These are phyloP conservation scores for Logfia minima DNA, from an alignment of 129 eudicot genomes.

Conservation along the genomic window DNA sequence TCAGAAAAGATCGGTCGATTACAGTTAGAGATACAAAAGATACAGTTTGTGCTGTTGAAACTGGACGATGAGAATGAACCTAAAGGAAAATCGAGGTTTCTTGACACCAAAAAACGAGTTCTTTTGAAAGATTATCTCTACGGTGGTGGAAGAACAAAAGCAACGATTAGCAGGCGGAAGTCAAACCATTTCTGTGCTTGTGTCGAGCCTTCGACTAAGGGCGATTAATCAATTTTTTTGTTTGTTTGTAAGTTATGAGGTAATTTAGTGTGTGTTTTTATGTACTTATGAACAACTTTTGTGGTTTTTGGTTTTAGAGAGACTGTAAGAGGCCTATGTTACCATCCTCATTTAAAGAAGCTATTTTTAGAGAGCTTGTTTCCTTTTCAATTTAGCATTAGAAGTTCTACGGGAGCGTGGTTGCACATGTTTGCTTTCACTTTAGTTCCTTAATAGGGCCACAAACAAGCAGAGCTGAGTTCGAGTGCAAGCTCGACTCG, in stretches of 20 bases:
- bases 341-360: not conserved
- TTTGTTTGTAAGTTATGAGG: constrained; percentile 19
- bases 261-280: constrained; percentile 33
- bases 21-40: constrained; percentile 83
- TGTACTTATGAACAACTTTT: not conserved
- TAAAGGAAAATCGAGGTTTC: constrained; percentile 41
- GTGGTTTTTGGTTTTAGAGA: not conserved
- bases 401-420: not conserved
- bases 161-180: constrained; percentile 36
- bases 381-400: not conserved
- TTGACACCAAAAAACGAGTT: constrained; percentile 63
- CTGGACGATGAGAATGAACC: constrained; percentile 53
- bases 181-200: constrained; percentile 75
- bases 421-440: not conserved
- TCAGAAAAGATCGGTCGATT: constrained; percentile 87
- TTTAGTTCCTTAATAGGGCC: not conserved
- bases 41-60: constrained; percentile 77
- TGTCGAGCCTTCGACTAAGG: constrained; percentile 64
- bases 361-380: not conserved
- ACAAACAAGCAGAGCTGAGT: not conserved
- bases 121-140: constrained; percentile 76
- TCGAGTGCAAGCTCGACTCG: not conserved
- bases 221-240: constrained; percentile 43
- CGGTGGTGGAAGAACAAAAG: constrained; percentile 48
- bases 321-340: not conserved